Evolutionary conservation across 2,329 filamentous ascomycete species (phyloP).

Genomic region (Trichoderma citrinoviride): DNA sequence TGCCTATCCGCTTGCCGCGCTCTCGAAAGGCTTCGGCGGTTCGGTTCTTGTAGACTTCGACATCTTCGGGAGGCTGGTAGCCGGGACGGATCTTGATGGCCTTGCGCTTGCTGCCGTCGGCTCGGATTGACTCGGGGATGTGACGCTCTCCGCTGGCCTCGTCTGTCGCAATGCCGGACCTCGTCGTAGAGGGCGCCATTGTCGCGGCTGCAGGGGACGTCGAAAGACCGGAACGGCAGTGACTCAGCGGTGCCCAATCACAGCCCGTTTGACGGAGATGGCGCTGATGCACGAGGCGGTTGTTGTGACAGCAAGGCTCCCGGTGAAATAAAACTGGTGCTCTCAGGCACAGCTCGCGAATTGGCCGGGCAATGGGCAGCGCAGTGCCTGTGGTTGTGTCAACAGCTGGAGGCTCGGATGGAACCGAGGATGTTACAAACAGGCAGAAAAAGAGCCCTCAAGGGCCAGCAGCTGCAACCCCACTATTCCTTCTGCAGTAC

Average conservation of each 20-base stretch:
- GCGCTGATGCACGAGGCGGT: neutral
- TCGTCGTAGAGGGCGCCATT: constrained; percentile 53
- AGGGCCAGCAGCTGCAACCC: constrained; percentile 5
- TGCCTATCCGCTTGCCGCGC: constrained; percentile 57
- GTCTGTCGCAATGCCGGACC: constrained; percentile 75
- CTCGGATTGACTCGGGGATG: constrained; percentile 81
- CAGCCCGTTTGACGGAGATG: neutral
- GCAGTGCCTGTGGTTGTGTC: neutral
- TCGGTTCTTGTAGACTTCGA: constrained; percentile 93
- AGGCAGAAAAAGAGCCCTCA: neutral
- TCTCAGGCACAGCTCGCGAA: neutral
- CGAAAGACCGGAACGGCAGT: neutral
- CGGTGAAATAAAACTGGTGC: neutral
- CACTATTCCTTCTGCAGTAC: neutral
- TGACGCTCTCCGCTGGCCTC: constrained; percentile 74
- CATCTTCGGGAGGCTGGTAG: constrained; percentile 90
- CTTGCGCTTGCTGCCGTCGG: constrained; percentile 88
- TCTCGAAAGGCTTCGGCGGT: constrained; percentile 82
- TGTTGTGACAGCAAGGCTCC: neutral
- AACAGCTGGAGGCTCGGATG: neutral
- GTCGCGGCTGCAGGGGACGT: constrained; percentile 42
- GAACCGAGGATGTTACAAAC: neutral
- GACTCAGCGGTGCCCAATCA: constrained; percentile 8
- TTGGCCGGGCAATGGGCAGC: neutral
- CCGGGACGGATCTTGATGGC: constrained; percentile 93